Conservation (phyloP, 2,329 filamentous ascomycete genomes). For the Aspergillus sojae region DNA sequence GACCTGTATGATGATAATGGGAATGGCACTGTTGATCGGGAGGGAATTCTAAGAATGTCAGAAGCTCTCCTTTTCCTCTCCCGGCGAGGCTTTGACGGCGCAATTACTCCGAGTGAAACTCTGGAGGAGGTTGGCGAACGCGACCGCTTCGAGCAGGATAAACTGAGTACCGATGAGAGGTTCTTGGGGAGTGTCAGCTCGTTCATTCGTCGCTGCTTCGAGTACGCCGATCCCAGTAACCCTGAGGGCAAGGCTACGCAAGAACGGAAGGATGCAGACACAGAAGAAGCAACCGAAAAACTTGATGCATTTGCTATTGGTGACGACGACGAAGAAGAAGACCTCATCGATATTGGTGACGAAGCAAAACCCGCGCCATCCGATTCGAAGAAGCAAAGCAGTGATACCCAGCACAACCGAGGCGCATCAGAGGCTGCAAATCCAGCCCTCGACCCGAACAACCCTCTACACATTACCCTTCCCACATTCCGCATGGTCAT, state of each 20-base stretch:
- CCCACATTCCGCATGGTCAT: slow-evolving; percentile 99
- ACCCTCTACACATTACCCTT: slow-evolving; percentile 91
- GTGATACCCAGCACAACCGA: slow-evolving; percentile 46
- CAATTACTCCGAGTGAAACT: slow-evolving; percentile 67
- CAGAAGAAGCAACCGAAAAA: slow-evolving; percentile 38
- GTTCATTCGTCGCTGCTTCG: slow-evolving; percentile 94
- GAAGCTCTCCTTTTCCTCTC: slow-evolving; percentile 93
- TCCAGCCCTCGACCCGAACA: slow-evolving; percentile 85
- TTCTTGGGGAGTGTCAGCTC: slow-evolving; percentile 92
- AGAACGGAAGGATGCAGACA: slow-evolving; percentile 32
- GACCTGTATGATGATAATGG: slow-evolving; percentile 93
- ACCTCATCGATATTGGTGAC: slow-evolving; percentile 46
- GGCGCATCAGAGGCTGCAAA: slow-evolving; percentile 79
- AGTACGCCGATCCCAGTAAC: slow-evolving; percentile 93
- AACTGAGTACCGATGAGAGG: slow-evolving; percentile 73
- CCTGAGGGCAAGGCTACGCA: slow-evolving; percentile 55
- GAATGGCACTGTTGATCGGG: slow-evolving; percentile 88
- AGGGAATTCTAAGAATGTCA: slow-evolving; percentile 92
- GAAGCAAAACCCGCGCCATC: slow-evolving; percentile 30
- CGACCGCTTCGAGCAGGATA: slow-evolving; percentile 41
- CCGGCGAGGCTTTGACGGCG: slow-evolving; percentile 78
- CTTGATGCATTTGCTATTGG: slow-evolving; percentile 72
- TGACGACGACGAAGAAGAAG: slow-evolving; percentile 64
- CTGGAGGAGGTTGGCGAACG: slow-evolving; percentile 53
- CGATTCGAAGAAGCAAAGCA: not conserved